These are phyloP conservation scores for Heterobasidion parviporum DNA, from an alignment of 1,284 basidiomycete genomes.

Conservation along the genomic window DNA sequence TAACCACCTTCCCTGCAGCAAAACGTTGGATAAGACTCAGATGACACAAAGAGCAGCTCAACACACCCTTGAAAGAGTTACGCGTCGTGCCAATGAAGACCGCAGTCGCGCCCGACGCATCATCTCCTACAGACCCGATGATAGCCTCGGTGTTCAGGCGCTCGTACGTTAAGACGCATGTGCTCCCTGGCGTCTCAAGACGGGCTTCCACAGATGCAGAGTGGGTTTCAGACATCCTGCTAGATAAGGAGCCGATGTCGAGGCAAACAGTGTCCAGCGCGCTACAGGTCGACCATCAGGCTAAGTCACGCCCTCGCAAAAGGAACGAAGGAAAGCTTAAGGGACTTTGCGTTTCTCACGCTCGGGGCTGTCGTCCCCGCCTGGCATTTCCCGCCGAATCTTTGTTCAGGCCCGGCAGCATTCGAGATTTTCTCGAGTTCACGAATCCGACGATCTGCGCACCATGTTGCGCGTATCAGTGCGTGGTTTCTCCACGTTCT, in stretches of 20 bases:
- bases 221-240: slow-evolving; percentile 8
- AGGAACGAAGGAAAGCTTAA: too few relatives aligned
- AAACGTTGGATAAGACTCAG: not conserved
- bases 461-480: slow-evolving; percentile 4
- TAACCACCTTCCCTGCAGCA: slow-evolving; percentile 59
- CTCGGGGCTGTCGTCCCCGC: not conserved
- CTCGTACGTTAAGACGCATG: slow-evolving; percentile 53
- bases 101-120: slow-evolving; percentile 63
- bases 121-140: slow-evolving; percentile 50
- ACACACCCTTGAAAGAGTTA: slow-evolving; percentile 48
- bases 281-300: not conserved
- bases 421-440: too few relatives aligned
- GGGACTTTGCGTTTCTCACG: not conserved
- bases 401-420: too few relatives aligned
- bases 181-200: slow-evolving; percentile 37
- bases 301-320: not conserved
- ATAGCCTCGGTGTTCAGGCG: slow-evolving; percentile 50
- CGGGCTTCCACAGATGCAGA: slow-evolving; percentile 39
- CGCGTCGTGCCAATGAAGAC: slow-evolving; percentile 71
- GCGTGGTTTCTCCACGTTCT: slow-evolving; percentile 5
- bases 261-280: too few relatives aligned
- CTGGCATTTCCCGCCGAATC: too few relatives aligned
- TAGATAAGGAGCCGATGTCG: too few relatives aligned
- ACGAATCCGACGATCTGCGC: not conserved
- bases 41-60: not conserved